Base-by-base conservation (phyloP, 2,329 filamentous ascomycete genomes). In the Elsinoe batatas region DNA sequence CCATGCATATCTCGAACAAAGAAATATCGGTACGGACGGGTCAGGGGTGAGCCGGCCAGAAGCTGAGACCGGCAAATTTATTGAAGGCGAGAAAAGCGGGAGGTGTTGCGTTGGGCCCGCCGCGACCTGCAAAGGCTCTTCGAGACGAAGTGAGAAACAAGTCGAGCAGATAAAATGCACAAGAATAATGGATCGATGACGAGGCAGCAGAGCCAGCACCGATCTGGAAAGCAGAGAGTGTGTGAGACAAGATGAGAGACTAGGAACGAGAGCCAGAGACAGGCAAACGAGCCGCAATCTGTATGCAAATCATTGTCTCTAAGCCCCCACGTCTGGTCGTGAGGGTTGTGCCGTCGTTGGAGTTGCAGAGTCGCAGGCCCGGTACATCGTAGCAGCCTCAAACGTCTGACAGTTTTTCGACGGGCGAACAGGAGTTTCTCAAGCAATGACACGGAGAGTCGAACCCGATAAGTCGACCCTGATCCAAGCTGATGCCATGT, bases 1-100 rank as follows among this genome's bases (percentile, higher is more conserved):
- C 35, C 18, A 44, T 44, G 40, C 40, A 30, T 44, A 44, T 44
- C 40, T 44, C 26, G 44, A 33, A 49, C 44, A 49, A 49, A 49
- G 26, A 49, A 49, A 49, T 35, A 49, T 33, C 44, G 44, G 44
- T 35, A 49, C 44, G 32, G 12, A 11, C 35, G 51, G 51, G 36
- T 54, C 51, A 54, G 51, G 51, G 37, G 51, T 36, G 35, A 43
- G 51, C 51, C 38, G 20, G 35, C 26, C n/a, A 22, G 37, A 33
- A 54, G 51, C 51, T 54, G 51, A 54, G 51, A 54, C 51, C 51
- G 49, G 26, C 51, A 54, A 40, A 54, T 43, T 40, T 33, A 35
- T 35, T 8, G 50, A 20, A 38, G 20, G 33, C 30, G 15, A 40
- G 17, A 7, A 15, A 53, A 26, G 32, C 36, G 49, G 49, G 32